Percentiles rank a stretch among this genome's conserved stretches.
phyloP scores from a whole-genome alignment of 2,329 filamentous ascomycete genomes.

The Amauroascus niger region DNA sequence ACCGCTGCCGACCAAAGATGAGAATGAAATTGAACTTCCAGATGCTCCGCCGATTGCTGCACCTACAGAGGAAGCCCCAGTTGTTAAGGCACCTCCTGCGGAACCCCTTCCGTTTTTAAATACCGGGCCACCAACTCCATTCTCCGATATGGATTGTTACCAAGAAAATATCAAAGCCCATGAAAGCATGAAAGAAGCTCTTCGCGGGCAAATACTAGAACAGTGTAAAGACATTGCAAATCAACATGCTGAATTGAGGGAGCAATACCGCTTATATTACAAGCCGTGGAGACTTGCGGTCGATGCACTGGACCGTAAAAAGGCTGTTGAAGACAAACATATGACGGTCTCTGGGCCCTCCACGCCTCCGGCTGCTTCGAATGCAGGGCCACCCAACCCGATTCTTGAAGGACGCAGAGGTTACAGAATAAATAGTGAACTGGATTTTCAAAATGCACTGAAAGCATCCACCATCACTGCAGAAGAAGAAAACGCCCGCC shows the following conservation, averaged over 20 bases:
- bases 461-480: constrained; percentile 41
- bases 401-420: constrained; percentile 33
- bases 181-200: constrained; percentile 31
- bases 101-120: constrained; percentile 40
- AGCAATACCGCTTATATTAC: constrained; percentile 36
- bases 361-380: constrained; percentile 22
- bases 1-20: constrained; percentile 21
- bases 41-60: constrained; percentile 3
- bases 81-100: constrained; percentile 29
- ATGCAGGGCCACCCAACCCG: constrained; percentile 24
- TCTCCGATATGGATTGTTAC: constrained; percentile 38
- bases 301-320: constrained; percentile 35
- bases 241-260: constrained; percentile 33
- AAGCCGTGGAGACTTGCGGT: constrained; percentile 39
- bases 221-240: constrained; percentile 31
- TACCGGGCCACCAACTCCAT: constrained; percentile 34
- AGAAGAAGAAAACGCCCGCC: constrained; percentile 39
- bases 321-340: constrained; percentile 29
- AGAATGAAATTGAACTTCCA: constrained; percentile 18
- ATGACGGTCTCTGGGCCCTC: constrained; percentile 32
- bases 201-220: constrained; percentile 32
- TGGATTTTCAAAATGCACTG: constrained; percentile 42
- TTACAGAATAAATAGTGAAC: constrained; percentile 41
- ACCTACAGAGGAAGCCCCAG: constrained; percentile 15
- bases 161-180: constrained; percentile 35